These are phyloP conservation scores for Exserohilum turcica DNA, from an alignment of 2,329 filamentous ascomycete species.

Conservation along the genomic window DNA sequence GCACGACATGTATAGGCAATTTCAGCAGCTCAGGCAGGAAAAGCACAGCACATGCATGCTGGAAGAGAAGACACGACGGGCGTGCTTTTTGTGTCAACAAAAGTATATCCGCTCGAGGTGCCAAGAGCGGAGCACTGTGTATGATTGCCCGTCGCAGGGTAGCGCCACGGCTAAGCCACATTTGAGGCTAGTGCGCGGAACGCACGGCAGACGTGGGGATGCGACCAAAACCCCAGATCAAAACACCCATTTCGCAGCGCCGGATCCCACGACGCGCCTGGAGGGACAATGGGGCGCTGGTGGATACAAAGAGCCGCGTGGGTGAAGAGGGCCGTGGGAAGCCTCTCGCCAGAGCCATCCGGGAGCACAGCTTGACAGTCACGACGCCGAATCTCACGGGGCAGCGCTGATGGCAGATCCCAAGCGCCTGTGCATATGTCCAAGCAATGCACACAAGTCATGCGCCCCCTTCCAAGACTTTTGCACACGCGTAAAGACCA, in stretches of 20 bases:
- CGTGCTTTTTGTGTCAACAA: neutral
- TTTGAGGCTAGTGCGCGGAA: conserved; percentile 11
- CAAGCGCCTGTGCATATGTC: neutral
- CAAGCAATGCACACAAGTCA: conserved; percentile 10
- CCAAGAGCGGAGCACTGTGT: neutral
- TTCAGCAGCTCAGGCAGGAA: neutral
- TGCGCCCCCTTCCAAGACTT: conserved; percentile 29
- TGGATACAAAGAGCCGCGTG: neutral
- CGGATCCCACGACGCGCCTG: neutral
- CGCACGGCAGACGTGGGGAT: conserved; percentile 20
- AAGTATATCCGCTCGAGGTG: neutral
- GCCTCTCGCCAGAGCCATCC: neutral
- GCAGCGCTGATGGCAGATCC: neutral
- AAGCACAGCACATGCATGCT: neutral
- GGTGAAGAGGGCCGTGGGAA: neutral
- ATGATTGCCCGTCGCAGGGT: conserved; percentile 1
- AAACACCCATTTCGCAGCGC: neutral
- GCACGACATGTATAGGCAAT: neutral
- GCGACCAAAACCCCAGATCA: conserved; percentile 13
- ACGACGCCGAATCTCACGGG: neutral
- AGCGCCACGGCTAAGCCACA: conserved; percentile 18
- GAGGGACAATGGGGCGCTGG: neutral
- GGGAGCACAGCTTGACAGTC: neutral
- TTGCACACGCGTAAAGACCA: conserved; percentile 23
- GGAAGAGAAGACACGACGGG: neutral